These are phyloP conservation scores for Malbranchea zuffiana DNA, from an alignment of 2,329 filamentous ascomycete genomes.

Conservation along the genomic window DNA sequence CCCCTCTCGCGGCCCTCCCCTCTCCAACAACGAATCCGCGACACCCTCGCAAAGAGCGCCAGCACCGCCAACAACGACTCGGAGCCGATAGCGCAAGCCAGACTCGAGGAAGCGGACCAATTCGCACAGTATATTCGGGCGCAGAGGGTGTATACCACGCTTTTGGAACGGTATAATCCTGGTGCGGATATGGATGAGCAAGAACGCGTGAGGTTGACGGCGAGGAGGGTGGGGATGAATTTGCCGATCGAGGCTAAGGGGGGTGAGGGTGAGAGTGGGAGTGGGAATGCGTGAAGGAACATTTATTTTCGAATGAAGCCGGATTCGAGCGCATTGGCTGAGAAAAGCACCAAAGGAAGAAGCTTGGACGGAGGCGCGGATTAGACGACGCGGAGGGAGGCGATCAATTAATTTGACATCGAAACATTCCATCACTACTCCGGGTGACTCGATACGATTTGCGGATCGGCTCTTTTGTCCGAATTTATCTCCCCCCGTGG, in stretches of 20 bases:
- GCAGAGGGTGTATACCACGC: constrained; percentile 70
- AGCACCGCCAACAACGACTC: constrained; percentile 21
- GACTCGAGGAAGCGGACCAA: constrained; percentile 56
- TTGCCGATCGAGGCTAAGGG: constrained; percentile 53
- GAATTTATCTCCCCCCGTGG: too few relatives aligned
- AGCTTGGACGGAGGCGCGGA: too few relatives aligned
- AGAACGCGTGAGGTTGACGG: constrained; percentile 72
- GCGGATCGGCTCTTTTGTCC: too few relatives aligned
- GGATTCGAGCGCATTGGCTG: background rate
- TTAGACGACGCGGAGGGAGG: too few relatives aligned
- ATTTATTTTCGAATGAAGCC: background rate
- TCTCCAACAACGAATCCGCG: constrained; percentile 59
- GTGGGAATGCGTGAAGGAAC: background rate
- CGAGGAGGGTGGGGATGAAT: constrained; percentile 81
- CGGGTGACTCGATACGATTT: too few relatives aligned
- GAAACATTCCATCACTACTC: too few relatives aligned
- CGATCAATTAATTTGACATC: too few relatives aligned
- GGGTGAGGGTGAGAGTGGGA: background rate
- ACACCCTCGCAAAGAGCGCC: constrained; percentile 41
- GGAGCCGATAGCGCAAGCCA: constrained; percentile 22
- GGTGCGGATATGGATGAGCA: constrained; percentile 78
- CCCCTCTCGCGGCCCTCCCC: constrained; percentile 53
- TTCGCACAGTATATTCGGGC: constrained; percentile 68
- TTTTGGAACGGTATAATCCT: constrained; percentile 88
- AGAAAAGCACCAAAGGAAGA: too few relatives aligned